A percentile compares a stretch with the other conserved stretches of the same genome.
Evolutionary conservation across 139 green algal genomes (phyloP).

Genomic region (Axilococcus clingmanii): DNA sequence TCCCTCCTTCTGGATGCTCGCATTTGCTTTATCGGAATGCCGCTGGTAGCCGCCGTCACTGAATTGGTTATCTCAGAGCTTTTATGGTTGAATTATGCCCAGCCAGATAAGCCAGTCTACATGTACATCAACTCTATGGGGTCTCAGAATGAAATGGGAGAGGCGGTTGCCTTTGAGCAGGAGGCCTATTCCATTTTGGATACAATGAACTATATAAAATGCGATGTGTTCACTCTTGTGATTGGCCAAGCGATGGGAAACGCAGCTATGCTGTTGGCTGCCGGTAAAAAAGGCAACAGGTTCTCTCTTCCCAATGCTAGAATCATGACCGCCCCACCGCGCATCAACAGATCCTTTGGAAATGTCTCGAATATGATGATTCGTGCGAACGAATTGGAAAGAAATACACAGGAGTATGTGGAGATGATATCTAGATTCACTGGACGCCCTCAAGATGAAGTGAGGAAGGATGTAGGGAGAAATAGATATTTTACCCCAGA

Average conservation of each 20-base stretch:
- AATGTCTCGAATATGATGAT: conserved; percentile 67
- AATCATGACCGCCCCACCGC: conserved; percentile 39
- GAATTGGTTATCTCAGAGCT: conserved; percentile 81
- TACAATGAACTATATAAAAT: conserved; percentile 70
- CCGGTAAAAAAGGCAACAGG: conserved; percentile 82
- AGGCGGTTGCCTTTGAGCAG: conserved; percentile 77
- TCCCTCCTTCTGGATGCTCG: conserved; percentile 74
- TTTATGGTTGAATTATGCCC: conserved; percentile 75
- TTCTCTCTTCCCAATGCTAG: conserved; percentile 79
- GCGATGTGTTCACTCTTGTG: conserved; percentile 48
- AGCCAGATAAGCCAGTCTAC: conserved; percentile 64
- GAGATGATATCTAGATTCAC: conserved; percentile 59
- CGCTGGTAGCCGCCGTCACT: conserved; percentile 78
- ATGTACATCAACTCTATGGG: conserved; percentile 84
- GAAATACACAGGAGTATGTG: conserved; percentile 52
- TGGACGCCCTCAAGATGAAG: conserved; percentile 43
- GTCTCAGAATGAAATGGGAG: conserved; percentile 29
- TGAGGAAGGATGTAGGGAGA: conserved; percentile 39
- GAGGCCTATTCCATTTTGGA: conserved; percentile 82
- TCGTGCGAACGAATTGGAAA: conserved; percentile 77
- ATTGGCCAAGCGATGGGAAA: conserved; percentile 83
- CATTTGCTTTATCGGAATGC: conserved; percentile 86
- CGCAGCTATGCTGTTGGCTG: conserved; percentile 83
- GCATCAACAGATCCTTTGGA: conserved; percentile 48
- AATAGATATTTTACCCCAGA: conserved; percentile 62